Evolutionary conservation across 2,329 filamentous ascomycete genomes (phyloP).

Genomic region (Colletotrichum tamarilloi): DNA sequence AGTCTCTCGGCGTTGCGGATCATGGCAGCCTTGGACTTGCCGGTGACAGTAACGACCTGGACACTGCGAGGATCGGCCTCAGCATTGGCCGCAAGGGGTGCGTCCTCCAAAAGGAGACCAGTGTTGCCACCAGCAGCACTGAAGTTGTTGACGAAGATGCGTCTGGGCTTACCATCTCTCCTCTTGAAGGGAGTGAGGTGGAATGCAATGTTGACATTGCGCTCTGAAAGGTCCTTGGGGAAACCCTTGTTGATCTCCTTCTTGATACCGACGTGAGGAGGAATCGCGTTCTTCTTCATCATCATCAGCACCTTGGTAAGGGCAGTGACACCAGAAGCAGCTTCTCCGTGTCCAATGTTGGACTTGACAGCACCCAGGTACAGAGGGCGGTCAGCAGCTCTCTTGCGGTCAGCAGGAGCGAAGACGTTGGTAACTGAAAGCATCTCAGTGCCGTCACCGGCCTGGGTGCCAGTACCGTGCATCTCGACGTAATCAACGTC

Average conservation of each 20-base stretch:
- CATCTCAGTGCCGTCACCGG: slow-evolving; percentile 87
- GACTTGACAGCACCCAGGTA: slow-evolving; percentile 73
- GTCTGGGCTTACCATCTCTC: slow-evolving; percentile 57
- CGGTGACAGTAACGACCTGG: slow-evolving; percentile 70
- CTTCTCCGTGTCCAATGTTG: slow-evolving; percentile 72
- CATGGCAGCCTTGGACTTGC: slow-evolving; percentile 66
- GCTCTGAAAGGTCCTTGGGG: slow-evolving; percentile 65
- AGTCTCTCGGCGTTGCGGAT: slow-evolving; percentile 67
- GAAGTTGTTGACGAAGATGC: slow-evolving; percentile 75
- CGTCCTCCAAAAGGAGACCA: slow-evolving; percentile 73
- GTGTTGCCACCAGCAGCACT: slow-evolving; percentile 79
- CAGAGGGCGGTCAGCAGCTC: slow-evolving; percentile 62
- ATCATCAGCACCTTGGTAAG: slow-evolving; percentile 74
- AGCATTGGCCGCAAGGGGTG: slow-evolving; percentile 59
- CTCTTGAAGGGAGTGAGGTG: slow-evolving; percentile 63
- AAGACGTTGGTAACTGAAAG: slow-evolving; percentile 73
- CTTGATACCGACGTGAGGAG: slow-evolving; percentile 77
- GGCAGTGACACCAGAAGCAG: slow-evolving; percentile 70
- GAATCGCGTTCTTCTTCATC: slow-evolving; percentile 71
- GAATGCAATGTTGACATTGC: slow-evolving; percentile 69
- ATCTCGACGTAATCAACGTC: slow-evolving; percentile 89
- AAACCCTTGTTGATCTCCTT: slow-evolving; percentile 69
- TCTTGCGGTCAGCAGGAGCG: slow-evolving; percentile 58
- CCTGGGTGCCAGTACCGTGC: slow-evolving; percentile 90
- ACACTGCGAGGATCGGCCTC: slow-evolving; percentile 62